Base-by-base conservation (phyloP, 2,329 filamentous ascomycete species). In the Fusarium acutatum region DNA sequence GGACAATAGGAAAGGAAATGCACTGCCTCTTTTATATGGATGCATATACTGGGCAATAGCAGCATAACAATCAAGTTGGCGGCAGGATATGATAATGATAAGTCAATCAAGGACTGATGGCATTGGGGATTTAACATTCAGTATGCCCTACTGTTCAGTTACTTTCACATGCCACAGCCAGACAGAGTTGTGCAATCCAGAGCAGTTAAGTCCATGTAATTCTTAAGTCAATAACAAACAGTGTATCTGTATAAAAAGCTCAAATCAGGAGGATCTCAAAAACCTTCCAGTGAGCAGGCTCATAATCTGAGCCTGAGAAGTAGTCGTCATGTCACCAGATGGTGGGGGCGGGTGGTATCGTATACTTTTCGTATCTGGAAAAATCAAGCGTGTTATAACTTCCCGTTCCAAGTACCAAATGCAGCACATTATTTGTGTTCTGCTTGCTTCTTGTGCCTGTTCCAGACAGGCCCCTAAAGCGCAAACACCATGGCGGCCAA, bases 401-500 rank as follows among this genome's bases (percentile, higher is more conserved):
- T 66, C 59, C 40, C 52, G 52, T 40, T 57, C 43, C 43, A 60
- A 69, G 52, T 44, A 68, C 61, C 49, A 62, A 71, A 73, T 75
- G 32, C 54, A 67, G 52, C 50, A 64, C 57, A 57, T 69, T 61
- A 49, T 52, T 47, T 47, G 41, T 56, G 47, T 57, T 53, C 62
- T 46, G 34, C 41, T 40, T n/a, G 35, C 28, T 50, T 44, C n/a
- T 11, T 34, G 43, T 26, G 38, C 44, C 53, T 56, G 41, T 53
- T 47, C 49, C 49, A 40, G 41, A 37, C 47, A 56, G 52, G 47
- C 49, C 41, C 34, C 49, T 73, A 72, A 66, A 82, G 79, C 60
- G 77, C 77, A 76, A 83, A 80, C 67, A 82, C 68, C 79, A 82
- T 80, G 41, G 78, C 80, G 50, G 78, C 74, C 67, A 82, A 60